phyloP scores from a whole-genome alignment of 176 grass and related monocot genomes.

The Cocos nucifera region DNA sequence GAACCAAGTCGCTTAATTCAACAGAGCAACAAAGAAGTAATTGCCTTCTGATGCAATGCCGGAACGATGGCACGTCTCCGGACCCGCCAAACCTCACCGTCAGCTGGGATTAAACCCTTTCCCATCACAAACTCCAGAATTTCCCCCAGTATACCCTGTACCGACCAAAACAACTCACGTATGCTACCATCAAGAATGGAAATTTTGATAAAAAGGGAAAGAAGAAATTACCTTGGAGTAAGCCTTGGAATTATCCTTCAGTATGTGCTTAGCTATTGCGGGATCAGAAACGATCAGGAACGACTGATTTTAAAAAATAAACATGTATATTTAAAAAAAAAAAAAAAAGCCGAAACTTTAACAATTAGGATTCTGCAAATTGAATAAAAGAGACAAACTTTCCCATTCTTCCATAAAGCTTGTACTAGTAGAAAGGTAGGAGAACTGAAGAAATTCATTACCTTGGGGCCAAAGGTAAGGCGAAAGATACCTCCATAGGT shows the following conservation, averaged over 20 bases:
- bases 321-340: not conserved
- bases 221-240: conserved; percentile 69
- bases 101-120: conserved; percentile 81
- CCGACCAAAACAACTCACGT: conserved; percentile 17
- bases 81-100: conserved; percentile 79
- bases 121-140: conserved; percentile 98
- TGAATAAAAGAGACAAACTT: not conserved
- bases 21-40: not conserved
- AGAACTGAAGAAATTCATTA: not conserved
- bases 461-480: conserved; percentile 90
- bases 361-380: not conserved
- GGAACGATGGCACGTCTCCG: conserved; percentile 87
- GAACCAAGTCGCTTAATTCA: not conserved
- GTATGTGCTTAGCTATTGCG: conserved; percentile 72
- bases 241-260: conserved; percentile 73
- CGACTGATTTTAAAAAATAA: conserved; percentile 28
- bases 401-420: not conserved
- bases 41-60: conserved; percentile 87
- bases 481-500: conserved; percentile 93
- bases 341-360: not conserved
- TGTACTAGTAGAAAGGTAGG: no score
- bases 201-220: not conserved
- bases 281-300: conserved; percentile 98
- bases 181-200: not conserved
- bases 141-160: conserved; percentile 79